phyloP scores from a whole-genome alignment of 192 early-diverging fungal genomes.

The Jimgerdemannia flammicorona region DNA sequence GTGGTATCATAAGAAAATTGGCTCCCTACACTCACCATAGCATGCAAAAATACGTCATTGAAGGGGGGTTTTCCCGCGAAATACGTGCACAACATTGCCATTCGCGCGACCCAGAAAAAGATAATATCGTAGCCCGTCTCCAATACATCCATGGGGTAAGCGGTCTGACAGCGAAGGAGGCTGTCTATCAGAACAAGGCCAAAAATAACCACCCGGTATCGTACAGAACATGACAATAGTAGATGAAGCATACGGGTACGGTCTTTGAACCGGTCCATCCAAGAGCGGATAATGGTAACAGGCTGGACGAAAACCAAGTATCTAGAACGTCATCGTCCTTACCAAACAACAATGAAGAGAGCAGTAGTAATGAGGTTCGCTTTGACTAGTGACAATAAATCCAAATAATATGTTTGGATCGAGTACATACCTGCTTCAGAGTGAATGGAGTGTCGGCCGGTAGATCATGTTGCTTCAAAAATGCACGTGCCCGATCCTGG shows the following conservation, averaged over 20 bases:
- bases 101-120: constrained; percentile 98
- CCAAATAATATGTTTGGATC: constrained; percentile 17
- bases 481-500: constrained; percentile 41
- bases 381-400: no score
- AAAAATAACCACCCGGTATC: not conserved
- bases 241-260: constrained; percentile 24
- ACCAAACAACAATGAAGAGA: constrained; percentile 26
- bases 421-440: constrained; percentile 20
- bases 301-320: constrained; percentile 96
- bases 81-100: constrained; percentile 93
- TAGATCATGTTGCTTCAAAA: constrained; percentile 37
- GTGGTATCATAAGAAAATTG: not conserved
- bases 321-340: constrained; percentile 94
- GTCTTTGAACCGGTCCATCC: constrained; percentile 33
- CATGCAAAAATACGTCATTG: constrained; percentile 85
- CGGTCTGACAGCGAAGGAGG: constrained; percentile 38
- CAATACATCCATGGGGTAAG: constrained; percentile 79
- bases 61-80: constrained; percentile 82
- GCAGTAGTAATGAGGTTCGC: not conserved
- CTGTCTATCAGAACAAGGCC: constrained; percentile 11
- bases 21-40: constrained; percentile 71
- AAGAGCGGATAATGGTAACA: constrained; percentile 82
- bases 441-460: constrained; percentile 31
- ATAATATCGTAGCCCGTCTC: constrained; percentile 97
- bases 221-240: constrained; percentile 12